phyloP scores from a whole-genome alignment of 2,329 filamentous ascomycete genomes.

The Alternaria sp. region DNA sequence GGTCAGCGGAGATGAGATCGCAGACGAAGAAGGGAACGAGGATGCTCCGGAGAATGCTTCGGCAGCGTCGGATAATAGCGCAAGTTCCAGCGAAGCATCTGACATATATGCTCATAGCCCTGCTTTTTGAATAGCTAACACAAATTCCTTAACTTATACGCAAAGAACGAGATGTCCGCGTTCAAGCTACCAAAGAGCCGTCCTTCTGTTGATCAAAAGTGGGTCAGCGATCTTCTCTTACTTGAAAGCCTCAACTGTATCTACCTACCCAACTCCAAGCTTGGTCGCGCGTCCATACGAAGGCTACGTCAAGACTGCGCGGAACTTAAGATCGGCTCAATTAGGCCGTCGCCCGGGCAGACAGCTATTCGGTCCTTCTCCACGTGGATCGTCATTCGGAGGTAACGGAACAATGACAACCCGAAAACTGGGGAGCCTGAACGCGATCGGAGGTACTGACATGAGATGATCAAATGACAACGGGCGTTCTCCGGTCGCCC shows the following conservation, averaged over 20 bases:
- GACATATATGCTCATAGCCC: not conserved
- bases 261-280: not conserved
- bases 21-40: not conserved
- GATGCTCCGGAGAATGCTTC: not conserved
- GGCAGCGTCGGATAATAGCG: not conserved
- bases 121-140: not conserved
- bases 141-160: not conserved
- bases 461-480: too few relatives aligned
- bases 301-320: not conserved
- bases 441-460: not conserved
- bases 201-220: not conserved
- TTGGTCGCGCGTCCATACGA: not conserved
- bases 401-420: not conserved
- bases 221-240: not conserved
- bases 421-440: not conserved
- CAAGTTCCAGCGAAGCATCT: not conserved
- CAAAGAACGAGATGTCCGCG: not conserved
- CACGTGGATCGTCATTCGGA: not conserved
- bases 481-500: not conserved
- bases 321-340: not conserved
- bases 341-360: not conserved
- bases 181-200: not conserved
- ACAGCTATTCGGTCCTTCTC: not conserved
- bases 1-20: not conserved
- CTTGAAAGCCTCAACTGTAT: not conserved